Evolutionary conservation across 805 yeast genomes (phyloP).

Genomic region (Metschnikowia koreensis): DNA sequence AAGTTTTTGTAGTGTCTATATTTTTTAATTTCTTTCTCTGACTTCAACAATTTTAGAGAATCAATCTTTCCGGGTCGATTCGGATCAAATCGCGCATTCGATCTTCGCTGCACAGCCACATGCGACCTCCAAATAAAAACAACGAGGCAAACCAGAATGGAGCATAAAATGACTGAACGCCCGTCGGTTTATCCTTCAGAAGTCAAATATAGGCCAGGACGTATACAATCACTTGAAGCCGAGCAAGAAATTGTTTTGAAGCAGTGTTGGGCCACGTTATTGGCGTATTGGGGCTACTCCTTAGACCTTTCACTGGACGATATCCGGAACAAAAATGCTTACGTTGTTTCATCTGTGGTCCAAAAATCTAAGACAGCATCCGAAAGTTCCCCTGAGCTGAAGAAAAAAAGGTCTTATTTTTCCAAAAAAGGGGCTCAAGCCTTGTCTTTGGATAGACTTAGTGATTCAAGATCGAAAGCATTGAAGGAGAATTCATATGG

Average conservation of each 20-base stretch:
- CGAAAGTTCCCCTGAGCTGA: slow-evolving; percentile 19
- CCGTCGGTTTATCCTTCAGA: slow-evolving; percentile 21
- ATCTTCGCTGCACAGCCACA: neutral
- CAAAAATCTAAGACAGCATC: slow-evolving; percentile 13
- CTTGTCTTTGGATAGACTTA: slow-evolving; percentile 14
- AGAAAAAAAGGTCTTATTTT: slow-evolving; percentile 34
- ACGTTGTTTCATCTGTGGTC: slow-evolving; percentile 27
- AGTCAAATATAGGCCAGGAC: slow-evolving; percentile 32
- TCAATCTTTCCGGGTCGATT: neutral
- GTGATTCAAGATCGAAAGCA: slow-evolving; percentile 28
- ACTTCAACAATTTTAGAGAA: too few relatives aligned
- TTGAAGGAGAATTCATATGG: slow-evolving; percentile 27
- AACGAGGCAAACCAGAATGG: too few relatives aligned
- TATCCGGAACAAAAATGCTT: slow-evolving; percentile 28
- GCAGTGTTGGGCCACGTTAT: slow-evolving; percentile 20
- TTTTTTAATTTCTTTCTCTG: neutral
- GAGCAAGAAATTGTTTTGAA: slow-evolving; percentile 19
- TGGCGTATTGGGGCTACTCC: slow-evolving; percentile 44
- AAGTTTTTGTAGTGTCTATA: too few relatives aligned
- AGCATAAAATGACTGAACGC: neutral
- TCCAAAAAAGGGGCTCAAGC: slow-evolving; percentile 14
- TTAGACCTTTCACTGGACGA: slow-evolving; percentile 31
- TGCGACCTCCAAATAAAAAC: neutral
- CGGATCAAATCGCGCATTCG: neutral
- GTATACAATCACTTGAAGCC: slow-evolving; percentile 35